A percentile compares a stretch with the other conserved stretches of the same genome.
These are phyloP conservation scores for Leptographium radiaticola DNA, from an alignment of 2,329 filamentous ascomycete species.

Conservation along the genomic window DNA sequence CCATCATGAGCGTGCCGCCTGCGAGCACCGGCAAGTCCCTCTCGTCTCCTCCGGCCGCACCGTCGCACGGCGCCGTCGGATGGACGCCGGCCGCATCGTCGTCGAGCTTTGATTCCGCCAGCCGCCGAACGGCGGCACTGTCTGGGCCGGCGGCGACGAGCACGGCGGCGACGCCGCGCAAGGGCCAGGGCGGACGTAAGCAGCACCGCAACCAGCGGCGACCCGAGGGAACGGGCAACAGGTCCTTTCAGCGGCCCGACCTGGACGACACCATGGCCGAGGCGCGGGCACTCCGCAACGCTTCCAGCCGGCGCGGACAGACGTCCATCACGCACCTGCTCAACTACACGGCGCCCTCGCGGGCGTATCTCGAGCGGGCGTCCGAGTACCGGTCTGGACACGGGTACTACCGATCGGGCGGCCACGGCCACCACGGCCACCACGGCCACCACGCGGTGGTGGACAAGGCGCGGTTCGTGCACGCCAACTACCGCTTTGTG, in stretches of 20 bases:
- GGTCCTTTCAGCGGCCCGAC: slow-evolving; percentile 31
- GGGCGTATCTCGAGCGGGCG: slow-evolving; percentile 47
- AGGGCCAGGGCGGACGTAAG: slow-evolving; percentile 61
- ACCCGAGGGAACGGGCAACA: slow-evolving; percentile 30
- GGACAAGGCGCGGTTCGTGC: slow-evolving; percentile 82
- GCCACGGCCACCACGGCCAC: slow-evolving; percentile 24
- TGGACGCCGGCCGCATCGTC: slow-evolving; percentile 28
- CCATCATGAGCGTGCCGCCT: slow-evolving; percentile 21
- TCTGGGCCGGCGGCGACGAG: slow-evolving; percentile 19
- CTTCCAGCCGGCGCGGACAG: slow-evolving; percentile 69
- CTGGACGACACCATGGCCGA: slow-evolving; percentile 86
- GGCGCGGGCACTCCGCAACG: slow-evolving; percentile 45
- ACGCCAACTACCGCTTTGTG: slow-evolving; percentile 96
- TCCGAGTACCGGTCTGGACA: slow-evolving; percentile 17
- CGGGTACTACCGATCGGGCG: slow-evolving; percentile 25
- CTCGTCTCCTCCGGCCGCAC: slow-evolving; percentile 25
- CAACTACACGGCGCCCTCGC: slow-evolving; percentile 73
- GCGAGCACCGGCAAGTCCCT: slow-evolving; percentile 38
- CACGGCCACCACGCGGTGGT: slow-evolving; percentile 68
- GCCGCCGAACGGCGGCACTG: slow-evolving; percentile 28
- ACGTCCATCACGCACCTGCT: slow-evolving; percentile 95
- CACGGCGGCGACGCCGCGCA: slow-evolving; percentile 43
- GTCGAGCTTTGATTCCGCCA: slow-evolving; percentile 35
- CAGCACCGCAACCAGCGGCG: slow-evolving; percentile 75
- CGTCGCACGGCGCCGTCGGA: slow-evolving; percentile 22